Evolutionary conservation across 768 basidiomycete species (phyloP).

Genomic region (Agaricus subrufescens): DNA sequence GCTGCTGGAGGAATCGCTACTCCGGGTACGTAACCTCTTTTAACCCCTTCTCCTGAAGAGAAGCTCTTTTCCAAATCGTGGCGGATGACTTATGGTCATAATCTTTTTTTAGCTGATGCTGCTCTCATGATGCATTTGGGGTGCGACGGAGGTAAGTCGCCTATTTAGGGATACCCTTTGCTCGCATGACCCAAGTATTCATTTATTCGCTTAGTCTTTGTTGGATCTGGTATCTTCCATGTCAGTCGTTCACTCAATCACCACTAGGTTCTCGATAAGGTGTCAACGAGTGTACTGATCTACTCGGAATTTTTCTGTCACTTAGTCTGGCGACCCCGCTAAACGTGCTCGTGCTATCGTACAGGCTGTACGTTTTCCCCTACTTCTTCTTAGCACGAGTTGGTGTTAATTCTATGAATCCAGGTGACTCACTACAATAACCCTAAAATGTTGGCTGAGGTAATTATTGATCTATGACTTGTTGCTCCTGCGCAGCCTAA

Average conservation of each 20-base stretch:
- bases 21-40: slow-evolving; percentile 50
- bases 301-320: neutral
- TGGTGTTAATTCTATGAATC: slow-evolving; percentile 6
- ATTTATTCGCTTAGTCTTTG: slow-evolving; percentile 63
- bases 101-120: slow-evolving; percentile 66
- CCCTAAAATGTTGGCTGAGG: slow-evolving; percentile 86
- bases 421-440: slow-evolving; percentile 95
- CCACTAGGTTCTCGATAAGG: neutral
- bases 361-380: slow-evolving; percentile 60
- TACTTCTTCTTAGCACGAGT: neutral
- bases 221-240: slow-evolving; percentile 96
- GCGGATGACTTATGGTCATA: neutral
- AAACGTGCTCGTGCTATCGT: slow-evolving; percentile 95
- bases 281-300: neutral
- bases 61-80: neutral
- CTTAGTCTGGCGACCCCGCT: slow-evolving; percentile 85
- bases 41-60: neutral
- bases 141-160: slow-evolving; percentile 81
- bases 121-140: slow-evolving; percentile 99
- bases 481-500: neutral
- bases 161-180: slow-evolving; percentile 2
- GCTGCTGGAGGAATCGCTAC: slow-evolving; percentile 93
- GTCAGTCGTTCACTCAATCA: slow-evolving; percentile 35
- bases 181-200: slow-evolving; percentile 8
- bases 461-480: slow-evolving; percentile 22